A percentile compares a stretch with the other conserved stretches of the same genome.
Conservation (phyloP, 345 rosid species). For the Psidium guajava region DNA sequence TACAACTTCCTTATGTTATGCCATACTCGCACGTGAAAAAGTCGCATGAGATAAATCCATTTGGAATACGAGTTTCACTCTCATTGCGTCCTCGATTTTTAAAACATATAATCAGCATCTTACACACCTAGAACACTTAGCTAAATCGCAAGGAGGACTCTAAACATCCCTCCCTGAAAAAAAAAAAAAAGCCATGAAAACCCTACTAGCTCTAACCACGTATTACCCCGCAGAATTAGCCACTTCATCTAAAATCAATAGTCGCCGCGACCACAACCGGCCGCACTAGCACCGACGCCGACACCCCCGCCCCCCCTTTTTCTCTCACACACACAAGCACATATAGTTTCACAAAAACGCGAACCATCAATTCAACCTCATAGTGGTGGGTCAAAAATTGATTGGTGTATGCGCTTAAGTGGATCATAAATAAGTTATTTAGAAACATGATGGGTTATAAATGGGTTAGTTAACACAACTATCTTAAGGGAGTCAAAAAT, state of each 20-base stretch:
- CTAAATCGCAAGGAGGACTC: no score
- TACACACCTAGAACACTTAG: neutral
- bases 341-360: no score
- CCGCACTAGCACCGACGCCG: neutral
- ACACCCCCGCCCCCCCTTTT: neutral
- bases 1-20: neutral
- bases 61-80: neutral
- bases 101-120: neutral
- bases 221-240: neutral
- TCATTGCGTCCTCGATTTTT: neutral
- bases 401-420: no score
- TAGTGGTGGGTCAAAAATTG: no score
- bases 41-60: neutral
- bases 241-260: neutral
- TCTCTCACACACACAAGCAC: no score
- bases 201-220: neutral
- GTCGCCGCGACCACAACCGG: neutral
- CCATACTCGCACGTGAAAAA: neutral
- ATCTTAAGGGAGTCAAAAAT: no score
- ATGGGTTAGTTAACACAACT: no score
- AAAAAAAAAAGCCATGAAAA: neutral
- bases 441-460: no score
- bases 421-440: no score
- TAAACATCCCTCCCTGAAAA: neutral
- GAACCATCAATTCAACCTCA: no score